These are phyloP conservation scores for Colletotrichum sidae DNA, from an alignment of 2,329 filamentous ascomycete species.

Conservation along the genomic window DNA sequence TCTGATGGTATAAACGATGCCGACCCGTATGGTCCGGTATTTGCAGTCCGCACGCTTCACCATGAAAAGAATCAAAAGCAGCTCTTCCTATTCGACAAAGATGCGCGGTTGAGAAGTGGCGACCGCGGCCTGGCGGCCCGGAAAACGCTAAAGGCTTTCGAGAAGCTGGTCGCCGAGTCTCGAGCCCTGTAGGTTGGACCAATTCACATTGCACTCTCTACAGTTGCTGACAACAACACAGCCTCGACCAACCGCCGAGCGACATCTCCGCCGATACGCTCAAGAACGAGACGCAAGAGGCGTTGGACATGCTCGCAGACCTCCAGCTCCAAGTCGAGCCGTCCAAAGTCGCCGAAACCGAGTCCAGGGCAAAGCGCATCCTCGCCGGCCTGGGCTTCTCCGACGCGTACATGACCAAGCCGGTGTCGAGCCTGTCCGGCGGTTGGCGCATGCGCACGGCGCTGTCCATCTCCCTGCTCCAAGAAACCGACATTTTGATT, in stretches of 20 bases:
- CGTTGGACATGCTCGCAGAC: constrained; percentile 75
- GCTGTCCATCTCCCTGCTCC: constrained; percentile 74
- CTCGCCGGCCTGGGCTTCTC: constrained; percentile 79
- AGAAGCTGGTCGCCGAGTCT: constrained; percentile 73
- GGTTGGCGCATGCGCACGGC: constrained; percentile 80
- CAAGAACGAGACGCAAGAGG: constrained; percentile 75
- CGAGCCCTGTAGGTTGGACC: constrained; percentile 56
- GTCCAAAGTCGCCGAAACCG: constrained; percentile 71
- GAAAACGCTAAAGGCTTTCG: constrained; percentile 77
- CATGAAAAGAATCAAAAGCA: constrained; percentile 72
- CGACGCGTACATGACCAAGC: constrained; percentile 67
- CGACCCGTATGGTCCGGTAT: constrained; percentile 69
- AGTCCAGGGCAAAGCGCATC: constrained; percentile 74
- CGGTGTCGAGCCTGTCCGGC: constrained; percentile 76
- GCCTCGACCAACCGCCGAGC: constrained; percentile 62
- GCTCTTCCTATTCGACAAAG: constrained; percentile 77
- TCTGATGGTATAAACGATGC: constrained; percentile 70
- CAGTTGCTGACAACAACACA: constrained; percentile 40
- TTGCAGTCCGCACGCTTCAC: constrained; percentile 70
- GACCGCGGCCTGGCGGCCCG: constrained; percentile 79
- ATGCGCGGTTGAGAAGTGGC: constrained; percentile 80
- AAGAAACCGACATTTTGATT: constrained; percentile 81
- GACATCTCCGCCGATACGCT: constrained; percentile 68
- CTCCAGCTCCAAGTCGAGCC: constrained; percentile 77
- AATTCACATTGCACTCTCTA: too few species aligned